phyloP scores from a whole-genome alignment of 305 asterid species.

The Plantago rigida region DNA sequence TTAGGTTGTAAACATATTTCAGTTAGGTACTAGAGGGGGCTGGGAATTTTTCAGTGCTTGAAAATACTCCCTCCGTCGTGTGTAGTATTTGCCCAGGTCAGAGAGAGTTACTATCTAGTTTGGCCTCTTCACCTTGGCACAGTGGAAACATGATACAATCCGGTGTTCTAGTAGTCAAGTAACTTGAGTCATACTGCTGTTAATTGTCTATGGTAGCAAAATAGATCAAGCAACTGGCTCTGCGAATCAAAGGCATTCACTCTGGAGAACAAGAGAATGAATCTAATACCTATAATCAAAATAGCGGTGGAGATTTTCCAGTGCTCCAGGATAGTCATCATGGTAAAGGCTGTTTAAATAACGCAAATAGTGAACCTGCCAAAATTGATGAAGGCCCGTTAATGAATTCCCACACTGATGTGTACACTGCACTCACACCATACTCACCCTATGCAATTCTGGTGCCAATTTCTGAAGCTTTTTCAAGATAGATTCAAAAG shows the following conservation, averaged over 20 bases:
- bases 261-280: slow-evolving; percentile 17
- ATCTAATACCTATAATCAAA: slow-evolving; percentile 83
- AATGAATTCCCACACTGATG: too few relatives aligned
- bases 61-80: too few relatives aligned
- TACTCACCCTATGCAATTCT: slow-evolving; percentile 73
- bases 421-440: not conserved
- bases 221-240: slow-evolving; percentile 3
- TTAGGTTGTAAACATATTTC: not conserved
- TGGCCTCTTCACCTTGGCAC: too few relatives aligned
- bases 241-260: slow-evolving; percentile 6
- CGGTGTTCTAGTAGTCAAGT: too few relatives aligned
- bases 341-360: slow-evolving; percentile 78
- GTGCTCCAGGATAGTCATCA: slow-evolving; percentile 72
- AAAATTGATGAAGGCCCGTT: slow-evolving; percentile 1
- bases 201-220: slow-evolving; percentile 6
- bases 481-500: slow-evolving; percentile 59
- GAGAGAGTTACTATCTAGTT: too few relatives aligned
- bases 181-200: not conserved
- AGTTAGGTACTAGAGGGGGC: too few relatives aligned
- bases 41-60: too few relatives aligned
- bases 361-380: slow-evolving; percentile 85
- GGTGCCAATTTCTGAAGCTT: slow-evolving; percentile 85
- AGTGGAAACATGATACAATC: too few relatives aligned
- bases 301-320: slow-evolving; percentile 89
- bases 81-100: too few relatives aligned